A percentile compares a stretch with the other conserved stretches of the same genome.
Conservation (phyloP, 148 eudicot genomes). For the Drosera capensis region DNA sequence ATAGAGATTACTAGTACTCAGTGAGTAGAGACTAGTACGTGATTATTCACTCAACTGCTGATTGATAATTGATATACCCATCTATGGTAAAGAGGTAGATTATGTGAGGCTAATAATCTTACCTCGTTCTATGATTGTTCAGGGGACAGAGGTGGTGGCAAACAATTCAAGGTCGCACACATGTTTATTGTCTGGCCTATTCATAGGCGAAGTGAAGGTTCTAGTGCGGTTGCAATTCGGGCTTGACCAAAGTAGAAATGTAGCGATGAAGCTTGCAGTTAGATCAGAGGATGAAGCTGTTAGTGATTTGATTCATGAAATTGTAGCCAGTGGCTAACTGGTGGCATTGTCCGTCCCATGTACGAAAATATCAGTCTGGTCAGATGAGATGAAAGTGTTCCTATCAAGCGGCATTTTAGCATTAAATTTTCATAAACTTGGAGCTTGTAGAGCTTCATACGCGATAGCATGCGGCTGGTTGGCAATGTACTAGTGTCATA, state of each 20-base stretch:
- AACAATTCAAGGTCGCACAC: slow-evolving; percentile 87
- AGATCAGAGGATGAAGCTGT: slow-evolving; percentile 88
- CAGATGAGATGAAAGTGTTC: background rate
- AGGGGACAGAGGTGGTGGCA: slow-evolving; percentile 89
- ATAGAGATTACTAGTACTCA: background rate
- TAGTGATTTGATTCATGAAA: slow-evolving; percentile 86
- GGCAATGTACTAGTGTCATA: too few relatives aligned
- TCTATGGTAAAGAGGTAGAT: too few relatives aligned
- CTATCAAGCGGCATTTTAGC: too few relatives aligned
- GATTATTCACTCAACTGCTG: too few relatives aligned
- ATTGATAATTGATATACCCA: too few relatives aligned
- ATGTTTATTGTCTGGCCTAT: slow-evolving; percentile 80
- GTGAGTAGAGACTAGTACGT: too few relatives aligned
- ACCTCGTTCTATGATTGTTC: slow-evolving; percentile 1
- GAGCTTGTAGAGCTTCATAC: too few relatives aligned
- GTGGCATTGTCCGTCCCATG: background rate
- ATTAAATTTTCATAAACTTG: too few relatives aligned
- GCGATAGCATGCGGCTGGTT: too few relatives aligned
- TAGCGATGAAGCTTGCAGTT: slow-evolving; percentile 91
- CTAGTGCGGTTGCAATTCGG: slow-evolving; percentile 83
- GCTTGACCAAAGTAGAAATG: slow-evolving; percentile 65
- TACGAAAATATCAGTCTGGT: background rate
- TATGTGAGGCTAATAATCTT: background rate
- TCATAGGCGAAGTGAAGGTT: slow-evolving; percentile 76
- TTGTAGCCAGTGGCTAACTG: slow-evolving; percentile 74